phyloP scores from a whole-genome alignment of 495 filamentous ascomycete species.

The Aspergillus bertholletiae region DNA sequence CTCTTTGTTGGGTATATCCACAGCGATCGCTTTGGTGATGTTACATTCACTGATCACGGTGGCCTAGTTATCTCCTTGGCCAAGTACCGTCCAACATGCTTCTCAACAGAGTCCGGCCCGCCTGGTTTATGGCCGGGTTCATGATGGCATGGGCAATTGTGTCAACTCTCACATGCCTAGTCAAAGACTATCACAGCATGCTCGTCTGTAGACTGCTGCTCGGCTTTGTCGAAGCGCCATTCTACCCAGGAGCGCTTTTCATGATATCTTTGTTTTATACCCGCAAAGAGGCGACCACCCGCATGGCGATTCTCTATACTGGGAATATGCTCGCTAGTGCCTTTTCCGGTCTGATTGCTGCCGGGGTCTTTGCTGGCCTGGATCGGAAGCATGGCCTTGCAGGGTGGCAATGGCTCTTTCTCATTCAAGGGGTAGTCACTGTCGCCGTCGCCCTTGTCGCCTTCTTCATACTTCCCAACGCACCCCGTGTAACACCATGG shows the following conservation, averaged over 20 bases:
- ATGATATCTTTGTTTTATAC: conserved; percentile 41
- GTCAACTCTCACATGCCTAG: conserved; percentile 35
- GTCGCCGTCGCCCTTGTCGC: background rate
- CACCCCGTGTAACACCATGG: background rate
- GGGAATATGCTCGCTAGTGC: conserved; percentile 37
- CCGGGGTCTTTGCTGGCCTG: conserved; percentile 7
- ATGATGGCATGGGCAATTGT: conserved; percentile 44
- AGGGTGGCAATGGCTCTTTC: conserved; percentile 16
- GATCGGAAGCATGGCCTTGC: conserved; percentile 7
- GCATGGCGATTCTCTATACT: conserved; percentile 39
- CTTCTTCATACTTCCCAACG: background rate
- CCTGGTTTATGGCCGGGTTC: conserved; percentile 23
- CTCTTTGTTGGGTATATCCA: conserved; percentile 46
- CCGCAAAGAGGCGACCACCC: conserved; percentile 37
- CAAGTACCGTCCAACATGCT: conserved; percentile 57
- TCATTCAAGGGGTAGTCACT: conserved; percentile 1
- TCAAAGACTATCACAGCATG: conserved; percentile 33
- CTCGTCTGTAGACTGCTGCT: conserved; percentile 31
- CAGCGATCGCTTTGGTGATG: too few relatives aligned
- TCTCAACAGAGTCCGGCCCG: conserved; percentile 13
- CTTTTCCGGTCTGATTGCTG: conserved; percentile 44
- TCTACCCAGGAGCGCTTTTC: conserved; percentile 39
- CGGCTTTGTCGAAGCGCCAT: conserved; percentile 45
- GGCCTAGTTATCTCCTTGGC: conserved; percentile 45
- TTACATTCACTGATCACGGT: too few relatives aligned